Evolutionary conservation across 345 rosid species (phyloP).

Genomic region (Durio zibethinus): DNA sequence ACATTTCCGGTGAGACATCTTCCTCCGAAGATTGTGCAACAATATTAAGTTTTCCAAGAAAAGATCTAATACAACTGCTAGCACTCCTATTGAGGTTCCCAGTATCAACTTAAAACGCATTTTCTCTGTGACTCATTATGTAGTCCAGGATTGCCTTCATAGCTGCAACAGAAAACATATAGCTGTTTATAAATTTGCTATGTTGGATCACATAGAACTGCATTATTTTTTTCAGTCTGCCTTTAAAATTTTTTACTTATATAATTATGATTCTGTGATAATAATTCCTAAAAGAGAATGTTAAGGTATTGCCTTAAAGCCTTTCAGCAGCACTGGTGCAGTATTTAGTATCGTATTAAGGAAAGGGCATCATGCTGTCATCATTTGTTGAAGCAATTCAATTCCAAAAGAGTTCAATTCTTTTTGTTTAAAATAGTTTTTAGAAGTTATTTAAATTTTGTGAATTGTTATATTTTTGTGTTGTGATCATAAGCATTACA

Average conservation of each 20-base stretch:
- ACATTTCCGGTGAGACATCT: slow-evolving; percentile 23
- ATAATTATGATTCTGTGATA: not conserved
- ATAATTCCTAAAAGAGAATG: not conserved
- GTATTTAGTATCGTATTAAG: not conserved
- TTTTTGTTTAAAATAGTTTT: not conserved
- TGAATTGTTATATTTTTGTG: no score
- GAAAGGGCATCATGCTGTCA: not conserved
- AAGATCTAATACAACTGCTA: slow-evolving; percentile 48
- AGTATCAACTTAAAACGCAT: slow-evolving; percentile 45
- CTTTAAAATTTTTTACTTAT: not conserved
- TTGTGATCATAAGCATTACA: not conserved
- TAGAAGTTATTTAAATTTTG: no score
- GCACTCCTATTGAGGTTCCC: slow-evolving; percentile 53
- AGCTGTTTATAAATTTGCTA: not conserved
- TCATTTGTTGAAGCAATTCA: not conserved
- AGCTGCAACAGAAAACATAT: slow-evolving; percentile 42
- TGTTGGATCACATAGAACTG: not conserved
- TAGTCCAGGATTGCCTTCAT: slow-evolving; percentile 55
- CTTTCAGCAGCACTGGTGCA: not conserved
- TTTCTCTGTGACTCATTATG: slow-evolving; percentile 40
- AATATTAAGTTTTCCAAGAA: slow-evolving; percentile 47
- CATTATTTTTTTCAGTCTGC: not conserved
- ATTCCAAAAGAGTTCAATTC: not conserved
- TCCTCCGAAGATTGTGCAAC: slow-evolving; percentile 39
- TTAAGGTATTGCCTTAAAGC: not conserved